Conservation (phyloP, 2,329 filamentous ascomycete species). For the Alternaria dauci region DNA sequence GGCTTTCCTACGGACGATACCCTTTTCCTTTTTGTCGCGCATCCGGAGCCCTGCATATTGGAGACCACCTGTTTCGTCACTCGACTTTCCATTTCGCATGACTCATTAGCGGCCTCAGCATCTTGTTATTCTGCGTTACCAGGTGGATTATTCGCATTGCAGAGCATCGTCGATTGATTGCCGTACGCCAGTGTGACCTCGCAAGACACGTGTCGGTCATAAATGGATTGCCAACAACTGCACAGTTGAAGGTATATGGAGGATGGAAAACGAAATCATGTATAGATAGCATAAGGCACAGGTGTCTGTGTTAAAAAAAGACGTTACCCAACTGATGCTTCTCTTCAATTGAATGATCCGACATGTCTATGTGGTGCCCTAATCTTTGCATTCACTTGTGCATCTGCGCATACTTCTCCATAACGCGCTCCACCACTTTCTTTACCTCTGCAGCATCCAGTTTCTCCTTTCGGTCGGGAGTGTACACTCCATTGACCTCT, state of each 20-base stretch:
- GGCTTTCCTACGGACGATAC: conserved; percentile 36
- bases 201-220: not conserved
- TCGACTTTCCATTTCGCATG: not conserved
- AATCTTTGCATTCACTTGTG: conserved; percentile 17
- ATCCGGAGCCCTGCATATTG: conserved; percentile 16
- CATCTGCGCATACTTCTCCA: conserved; percentile 31
- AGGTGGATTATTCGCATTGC: not conserved
- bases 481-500: conserved; percentile 72
- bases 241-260: not conserved
- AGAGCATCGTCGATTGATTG: not conserved
- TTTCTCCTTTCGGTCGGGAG: conserved; percentile 67
- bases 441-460: conserved; percentile 66
- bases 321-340: not conserved
- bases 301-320: not conserved
- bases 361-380: not conserved
- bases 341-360: not conserved
- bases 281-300: not conserved
- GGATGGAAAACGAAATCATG: not conserved
- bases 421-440: conserved; percentile 62
- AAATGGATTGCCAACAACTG: not conserved
- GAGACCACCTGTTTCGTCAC: conserved; percentile 10
- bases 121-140: conserved; percentile 6
- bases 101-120: not conserved
- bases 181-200: not conserved
- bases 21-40: conserved; percentile 28